Percentiles rank a stretch among this genome's conserved stretches.
phyloP scores from a whole-genome alignment of 2,329 filamentous ascomycete species.

The Samsoniella hepiali region DNA sequence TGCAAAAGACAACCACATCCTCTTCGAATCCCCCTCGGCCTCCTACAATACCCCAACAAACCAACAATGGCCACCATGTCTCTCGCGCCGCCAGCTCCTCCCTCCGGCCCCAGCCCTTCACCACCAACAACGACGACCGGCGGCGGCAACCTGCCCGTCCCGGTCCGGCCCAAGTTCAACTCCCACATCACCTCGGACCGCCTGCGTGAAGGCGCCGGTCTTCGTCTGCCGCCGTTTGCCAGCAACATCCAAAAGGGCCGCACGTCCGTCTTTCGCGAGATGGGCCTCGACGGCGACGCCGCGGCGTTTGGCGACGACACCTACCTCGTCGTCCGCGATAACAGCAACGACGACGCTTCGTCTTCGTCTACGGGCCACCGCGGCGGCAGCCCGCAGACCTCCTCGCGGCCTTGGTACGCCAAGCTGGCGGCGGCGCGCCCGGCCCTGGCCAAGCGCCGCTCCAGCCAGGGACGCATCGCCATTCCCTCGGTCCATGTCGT shows the following conservation, averaged over 20 bases:
- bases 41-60: neutral
- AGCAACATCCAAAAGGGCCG: slow-evolving; percentile 48
- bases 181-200: slow-evolving; percentile 50
- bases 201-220: slow-evolving; percentile 45
- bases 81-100: neutral
- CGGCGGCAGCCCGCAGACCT: slow-evolving; percentile 17
- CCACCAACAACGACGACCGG: neutral
- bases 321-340: slow-evolving; percentile 13
- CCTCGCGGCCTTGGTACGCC: slow-evolving; percentile 40
- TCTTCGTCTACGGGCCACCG: slow-evolving; percentile 1
- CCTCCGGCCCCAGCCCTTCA: slow-evolving; percentile 11
- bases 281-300: slow-evolving; percentile 42
- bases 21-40: neutral
- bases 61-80: slow-evolving; percentile 1
- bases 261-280: slow-evolving; percentile 51
- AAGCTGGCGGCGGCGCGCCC: slow-evolving; percentile 38
- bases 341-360: slow-evolving; percentile 9
- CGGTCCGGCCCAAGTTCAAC: slow-evolving; percentile 47
- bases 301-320: slow-evolving; percentile 21
- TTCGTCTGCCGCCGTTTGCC: slow-evolving; percentile 37
- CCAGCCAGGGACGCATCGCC: slow-evolving; percentile 43
- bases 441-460: slow-evolving; percentile 41
- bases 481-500: slow-evolving; percentile 29
- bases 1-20: too few species aligned
- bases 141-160: slow-evolving; percentile 19